A percentile compares a stretch with the other conserved stretches of the same genome.
Evolutionary conservation across 2,329 filamentous ascomycete species (phyloP).

Genomic region (Chalara sp.): DNA sequence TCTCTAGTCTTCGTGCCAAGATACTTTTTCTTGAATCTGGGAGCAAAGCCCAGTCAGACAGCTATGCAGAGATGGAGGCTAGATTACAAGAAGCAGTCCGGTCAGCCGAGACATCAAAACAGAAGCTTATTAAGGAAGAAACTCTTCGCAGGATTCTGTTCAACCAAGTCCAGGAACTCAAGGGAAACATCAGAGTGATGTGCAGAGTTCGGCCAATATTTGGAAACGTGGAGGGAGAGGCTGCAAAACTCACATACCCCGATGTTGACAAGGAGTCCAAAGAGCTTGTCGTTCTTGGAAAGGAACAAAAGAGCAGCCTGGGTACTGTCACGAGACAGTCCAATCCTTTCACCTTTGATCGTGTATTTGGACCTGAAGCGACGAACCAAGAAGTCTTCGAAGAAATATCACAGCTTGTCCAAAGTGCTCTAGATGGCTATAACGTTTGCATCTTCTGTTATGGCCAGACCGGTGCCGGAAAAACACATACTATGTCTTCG

Average conservation of each 20-base stretch:
- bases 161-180: constrained; percentile 96
- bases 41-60: constrained; percentile 80
- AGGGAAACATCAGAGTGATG: constrained; percentile 98
- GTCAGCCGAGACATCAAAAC: constrained; percentile 61
- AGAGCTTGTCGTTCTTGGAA: constrained; percentile 77
- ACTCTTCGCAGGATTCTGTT: constrained; percentile 85
- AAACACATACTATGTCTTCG: constrained; percentile 94
- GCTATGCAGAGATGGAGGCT: constrained; percentile 75
- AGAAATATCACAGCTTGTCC: constrained; percentile 93
- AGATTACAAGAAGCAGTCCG: constrained; percentile 72
- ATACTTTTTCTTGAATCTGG: constrained; percentile 87
- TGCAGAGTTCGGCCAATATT: constrained; percentile 82
- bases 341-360: constrained; percentile 85
- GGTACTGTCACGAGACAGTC: constrained; percentile 71
- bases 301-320: constrained; percentile 76
- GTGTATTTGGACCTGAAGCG: constrained; percentile 74
- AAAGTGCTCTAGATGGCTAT: constrained; percentile 93
- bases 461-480: constrained; percentile 93
- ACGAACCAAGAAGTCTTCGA: constrained; percentile 86
- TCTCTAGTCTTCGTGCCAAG: constrained; percentile 70
- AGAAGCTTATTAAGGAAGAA: constrained; percentile 86
- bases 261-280: constrained; percentile 75
- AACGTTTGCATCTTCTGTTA: constrained; percentile 99
- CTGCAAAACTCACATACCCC: constrained; percentile 73
- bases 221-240: constrained; percentile 50